phyloP scores from a whole-genome alignment of 805 yeast genomes.

The Candida chilensis region DNA sequence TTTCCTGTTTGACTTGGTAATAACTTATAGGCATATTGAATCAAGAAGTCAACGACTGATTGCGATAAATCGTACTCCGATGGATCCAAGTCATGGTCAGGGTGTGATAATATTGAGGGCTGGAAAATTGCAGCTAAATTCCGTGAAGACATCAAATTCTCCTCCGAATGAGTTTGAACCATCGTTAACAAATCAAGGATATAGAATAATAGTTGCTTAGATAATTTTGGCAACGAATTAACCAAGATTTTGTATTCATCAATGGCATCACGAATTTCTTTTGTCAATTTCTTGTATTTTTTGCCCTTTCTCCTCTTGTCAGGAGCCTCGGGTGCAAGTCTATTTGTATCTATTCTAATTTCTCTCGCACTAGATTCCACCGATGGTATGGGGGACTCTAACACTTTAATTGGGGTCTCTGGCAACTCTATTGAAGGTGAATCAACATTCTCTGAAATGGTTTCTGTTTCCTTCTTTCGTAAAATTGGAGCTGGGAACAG shows the following conservation, averaged over 20 bases:
- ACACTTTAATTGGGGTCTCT: neutral
- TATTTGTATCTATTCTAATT: too few species aligned
- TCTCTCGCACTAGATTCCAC: too few species aligned
- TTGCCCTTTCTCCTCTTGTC: constrained; percentile 32
- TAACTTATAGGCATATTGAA: constrained; percentile 74
- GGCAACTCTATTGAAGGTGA: too few species aligned
- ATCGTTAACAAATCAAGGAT: constrained; percentile 78
- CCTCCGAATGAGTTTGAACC: constrained; percentile 69
- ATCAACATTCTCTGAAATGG: too few species aligned
- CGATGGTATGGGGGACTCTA: neutral
- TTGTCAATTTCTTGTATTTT: constrained; percentile 47
- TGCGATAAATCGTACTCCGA: constrained; percentile 85
- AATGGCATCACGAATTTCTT: constrained; percentile 61
- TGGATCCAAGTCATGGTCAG: constrained; percentile 86
- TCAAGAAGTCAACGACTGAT: constrained; percentile 78
- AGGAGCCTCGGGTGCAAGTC: too few species aligned
- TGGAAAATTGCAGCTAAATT: constrained; percentile 95
- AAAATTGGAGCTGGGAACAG: too few species aligned
- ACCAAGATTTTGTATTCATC: constrained; percentile 65
- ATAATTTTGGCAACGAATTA: constrained; percentile 61
- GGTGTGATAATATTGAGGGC: constrained; percentile 91
- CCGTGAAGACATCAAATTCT: constrained; percentile 85
- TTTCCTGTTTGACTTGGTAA: constrained; percentile 37
- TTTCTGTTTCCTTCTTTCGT: too few species aligned
- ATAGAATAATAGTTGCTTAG: constrained; percentile 78